Base-by-base conservation (phyloP, 148 eudicot species). In the Camellia sinensis region DNA sequence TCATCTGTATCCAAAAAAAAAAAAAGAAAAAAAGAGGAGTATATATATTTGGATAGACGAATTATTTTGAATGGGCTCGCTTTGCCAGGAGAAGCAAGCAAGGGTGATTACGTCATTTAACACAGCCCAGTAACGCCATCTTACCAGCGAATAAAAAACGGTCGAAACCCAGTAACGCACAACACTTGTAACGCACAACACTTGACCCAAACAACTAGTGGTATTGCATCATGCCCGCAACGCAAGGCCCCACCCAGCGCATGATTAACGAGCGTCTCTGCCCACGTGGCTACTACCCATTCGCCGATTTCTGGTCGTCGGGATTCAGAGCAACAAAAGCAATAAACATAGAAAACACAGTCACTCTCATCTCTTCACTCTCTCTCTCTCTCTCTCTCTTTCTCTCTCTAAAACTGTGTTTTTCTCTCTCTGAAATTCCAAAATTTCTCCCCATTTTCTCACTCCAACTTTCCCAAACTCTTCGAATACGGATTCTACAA, bases 281-380 rank as follows among this genome's bases (percentile, higher is more conserved):
- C n/a, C 45, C 57, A 81, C 88, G 86, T 81, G 90, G 60, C 74
- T 0, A 7, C 7, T 41, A 3, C 2, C 21, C 57, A 87, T 79
- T 85, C 45, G 90, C 22, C 63, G 5, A 63, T 15, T 64, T 14
- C 57, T 0, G 10, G 22, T 68, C 86, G 74, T 79, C 83, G 86
- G 88, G 86, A 87, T 85, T 63, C 81, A 79, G 63, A 79, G 65
- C 78, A 19, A n/a, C 76, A 15, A 79, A 14, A 71, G 68, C 69
- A 75, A 63, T 13, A 70, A 75, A 57, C n/a, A 6, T 64, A 10
- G 41, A 82, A 57, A 82, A 52, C 78, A 69, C 57, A 73, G 67
- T 74, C 79, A 41, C 81, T 70, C 78, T 73, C 75, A 12, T 12
- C n/a, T 7, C 76, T 1, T 14, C 72, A 21, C 71, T n/a, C 79